Conservation (phyloP, 148 eudicot genomes). For the Chenopodium suecicum region DNA sequence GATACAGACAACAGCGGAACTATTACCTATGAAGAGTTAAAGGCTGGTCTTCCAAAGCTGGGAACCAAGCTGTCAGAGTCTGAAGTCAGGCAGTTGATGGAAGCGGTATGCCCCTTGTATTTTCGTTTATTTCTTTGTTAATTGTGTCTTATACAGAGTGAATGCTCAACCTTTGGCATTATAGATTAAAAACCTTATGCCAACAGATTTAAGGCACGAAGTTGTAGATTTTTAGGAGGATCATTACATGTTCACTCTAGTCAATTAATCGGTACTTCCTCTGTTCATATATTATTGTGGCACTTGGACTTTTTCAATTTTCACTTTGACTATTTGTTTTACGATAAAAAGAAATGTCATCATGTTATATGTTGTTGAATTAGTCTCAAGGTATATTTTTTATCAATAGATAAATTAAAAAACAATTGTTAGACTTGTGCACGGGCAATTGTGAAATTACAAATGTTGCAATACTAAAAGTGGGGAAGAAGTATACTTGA, state of each 20-base stretch:
- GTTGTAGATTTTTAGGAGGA: not conserved
- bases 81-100: slow-evolving; percentile 95
- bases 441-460: too few relatives aligned
- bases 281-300: too few relatives aligned
- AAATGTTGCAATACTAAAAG: too few relatives aligned
- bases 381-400: too few relatives aligned
- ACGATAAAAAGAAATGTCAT: too few relatives aligned
- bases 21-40: slow-evolving; percentile 86
- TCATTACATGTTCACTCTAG: not conserved
- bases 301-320: too few relatives aligned
- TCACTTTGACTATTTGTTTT: too few relatives aligned
- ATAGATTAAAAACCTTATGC: not conserved
- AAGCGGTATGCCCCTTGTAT: slow-evolving; percentile 60
- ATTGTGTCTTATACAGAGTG: not conserved
- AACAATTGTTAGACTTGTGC: too few relatives aligned
- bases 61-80: slow-evolving; percentile 86
- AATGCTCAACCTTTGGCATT: not conserved
- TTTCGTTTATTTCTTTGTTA: slow-evolving; percentile 9
- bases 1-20: slow-evolving; percentile 94
- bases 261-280: too few relatives aligned
- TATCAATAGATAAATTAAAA: too few relatives aligned
- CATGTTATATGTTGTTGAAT: too few relatives aligned
- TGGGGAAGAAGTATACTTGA: too few relatives aligned
- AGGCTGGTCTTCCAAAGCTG: slow-evolving; percentile 84
- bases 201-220: not conserved